Evolutionary conservation across 768 basidiomycete species (phyloP), one percentile per base, ranked within the genome.

Genomic region (Leccinum boreale): DNA sequence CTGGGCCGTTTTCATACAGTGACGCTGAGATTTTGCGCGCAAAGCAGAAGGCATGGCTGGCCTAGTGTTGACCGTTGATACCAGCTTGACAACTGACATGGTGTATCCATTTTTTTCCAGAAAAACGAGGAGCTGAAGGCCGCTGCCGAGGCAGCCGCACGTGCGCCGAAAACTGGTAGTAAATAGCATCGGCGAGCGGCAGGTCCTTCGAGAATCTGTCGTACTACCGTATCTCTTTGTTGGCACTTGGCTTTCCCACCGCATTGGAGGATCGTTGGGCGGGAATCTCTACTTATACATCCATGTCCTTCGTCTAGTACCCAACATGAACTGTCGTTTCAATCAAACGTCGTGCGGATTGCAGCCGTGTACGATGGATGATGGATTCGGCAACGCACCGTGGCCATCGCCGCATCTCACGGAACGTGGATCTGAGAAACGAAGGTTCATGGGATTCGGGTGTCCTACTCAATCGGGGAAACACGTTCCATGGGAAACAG

Each of bases 21-120:
- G 89, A 92, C 71, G 89, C 90, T 45, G 86, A 86, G 65, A 81
- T 82, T 47, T 70, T 92, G 58, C 81, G 86, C 56, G 83, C 84
- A 59, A 92, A 92, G 70, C 90, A 92, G 71, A 89, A 87, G 86
- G 90, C 85, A 74, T 44, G 77, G 15, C 23, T 44, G 44, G 39
- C 52, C 61, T 61, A 55, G 49, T 56, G 60, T 29, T 51, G 23
- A 26, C 49, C 36, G 52, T 48, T 28, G 21, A 48, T 52, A 21
- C n/a, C 15, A 48, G 31, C 36, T 2, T 12, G 33, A 51, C 50
- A 31, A 24, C 60, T 58, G 53, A 69, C 56, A 42, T 35, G 47
- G 57, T 15, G 24, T 42, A 42, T 42, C n/a, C 15, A 46, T 29
- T 53, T 35, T 28, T 42, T 50, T 52, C 36, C 61, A 85, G 84